A percentile compares a stretch with the other conserved stretches of the same genome.
These are phyloP conservation scores for Phytophthora syringae DNA, from an alignment of 352 stramenopile species.

Conservation along the genomic window DNA sequence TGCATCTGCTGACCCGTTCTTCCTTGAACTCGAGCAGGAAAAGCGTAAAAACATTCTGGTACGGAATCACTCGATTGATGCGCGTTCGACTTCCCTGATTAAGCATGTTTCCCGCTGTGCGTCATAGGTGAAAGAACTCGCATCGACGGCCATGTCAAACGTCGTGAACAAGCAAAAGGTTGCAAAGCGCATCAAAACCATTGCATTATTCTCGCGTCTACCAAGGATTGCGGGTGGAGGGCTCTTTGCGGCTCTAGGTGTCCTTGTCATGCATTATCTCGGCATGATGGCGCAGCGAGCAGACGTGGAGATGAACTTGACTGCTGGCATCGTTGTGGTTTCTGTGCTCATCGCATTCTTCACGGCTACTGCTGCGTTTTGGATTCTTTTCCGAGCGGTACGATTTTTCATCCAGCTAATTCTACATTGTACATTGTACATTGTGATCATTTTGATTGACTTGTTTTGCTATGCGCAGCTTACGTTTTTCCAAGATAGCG, in stretches of 20 bases:
- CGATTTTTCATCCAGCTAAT: neutral
- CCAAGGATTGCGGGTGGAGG: constrained; percentile 56
- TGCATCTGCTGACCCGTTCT: constrained; percentile 66
- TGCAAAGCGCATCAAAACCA: constrained; percentile 54
- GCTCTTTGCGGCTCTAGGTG: constrained; percentile 59
- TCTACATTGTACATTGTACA: neutral
- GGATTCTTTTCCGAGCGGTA: constrained; percentile 74
- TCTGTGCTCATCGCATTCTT: constrained; percentile 66
- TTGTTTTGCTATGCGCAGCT: constrained; percentile 29
- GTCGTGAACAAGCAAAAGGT: constrained; percentile 60
- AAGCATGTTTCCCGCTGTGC: neutral
- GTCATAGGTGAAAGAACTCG: constrained; percentile 44
- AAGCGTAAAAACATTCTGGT: constrained; percentile 56
- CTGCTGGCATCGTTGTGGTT: constrained; percentile 46
- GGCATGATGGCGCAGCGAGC: constrained; percentile 72
- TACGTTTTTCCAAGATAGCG: constrained; percentile 65
- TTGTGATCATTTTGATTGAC: neutral
- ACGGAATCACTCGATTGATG: neutral
- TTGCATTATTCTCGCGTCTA: constrained; percentile 67
- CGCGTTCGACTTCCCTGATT: neutral
- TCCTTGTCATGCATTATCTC: constrained; percentile 81
- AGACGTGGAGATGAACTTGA: constrained; percentile 44
- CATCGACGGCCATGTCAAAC: constrained; percentile 48
- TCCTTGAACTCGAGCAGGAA: constrained; percentile 62
- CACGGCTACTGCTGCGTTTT: constrained; percentile 66